Evolutionary conservation across 805 yeast genomes (phyloP).

Genomic region (Lipomyces chichibuensis): DNA sequence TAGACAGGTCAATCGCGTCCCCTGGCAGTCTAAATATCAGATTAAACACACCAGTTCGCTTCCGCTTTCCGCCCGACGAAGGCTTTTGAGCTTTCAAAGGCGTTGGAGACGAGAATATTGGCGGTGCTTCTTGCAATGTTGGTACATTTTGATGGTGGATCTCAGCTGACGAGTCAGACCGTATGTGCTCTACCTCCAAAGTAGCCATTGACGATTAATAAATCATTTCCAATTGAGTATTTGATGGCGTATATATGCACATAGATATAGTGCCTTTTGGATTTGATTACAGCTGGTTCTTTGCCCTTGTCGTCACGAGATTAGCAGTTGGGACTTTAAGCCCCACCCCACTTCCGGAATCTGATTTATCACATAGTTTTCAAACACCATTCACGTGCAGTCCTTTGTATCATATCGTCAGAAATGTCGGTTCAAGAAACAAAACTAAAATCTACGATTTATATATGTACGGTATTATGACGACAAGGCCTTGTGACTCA

Average conservation of each 20-base stretch:
- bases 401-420: background rate
- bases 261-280: background rate
- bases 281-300: background rate
- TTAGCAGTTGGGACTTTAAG: background rate
- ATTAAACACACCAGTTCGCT: background rate
- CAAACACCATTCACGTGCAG: background rate
- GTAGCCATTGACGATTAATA: background rate
- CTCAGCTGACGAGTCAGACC: background rate
- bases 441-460: conserved; percentile 16
- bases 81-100: background rate
- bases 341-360: background rate
- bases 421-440: conserved; percentile 12
- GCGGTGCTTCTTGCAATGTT: background rate
- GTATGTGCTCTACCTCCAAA: background rate
- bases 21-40: background rate
- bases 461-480: conserved; percentile 19
- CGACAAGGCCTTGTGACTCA: background rate
- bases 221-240: background rate
- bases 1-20: background rate
- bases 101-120: background rate
- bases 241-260: background rate
- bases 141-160: background rate
- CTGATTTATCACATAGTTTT: background rate
- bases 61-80: background rate
- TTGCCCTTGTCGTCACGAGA: background rate